Evolutionary conservation across 257 asterid species (phyloP).

Genomic region (Solanum ossicruentum): DNA sequence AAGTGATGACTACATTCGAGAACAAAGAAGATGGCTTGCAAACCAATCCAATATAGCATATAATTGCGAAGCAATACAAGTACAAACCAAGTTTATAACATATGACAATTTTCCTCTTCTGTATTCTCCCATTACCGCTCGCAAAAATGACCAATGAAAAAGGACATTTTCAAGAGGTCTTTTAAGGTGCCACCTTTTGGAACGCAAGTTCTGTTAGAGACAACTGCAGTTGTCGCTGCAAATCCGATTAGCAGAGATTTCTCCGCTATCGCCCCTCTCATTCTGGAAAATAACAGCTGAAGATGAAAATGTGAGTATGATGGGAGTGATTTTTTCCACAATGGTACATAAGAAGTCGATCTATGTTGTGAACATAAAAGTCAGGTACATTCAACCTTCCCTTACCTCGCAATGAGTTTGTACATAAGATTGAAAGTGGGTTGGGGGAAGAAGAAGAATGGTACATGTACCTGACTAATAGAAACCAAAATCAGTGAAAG

Average conservation of each 20-base stretch:
- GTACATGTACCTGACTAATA: background rate
- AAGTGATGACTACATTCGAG: slow-evolving; percentile 18
- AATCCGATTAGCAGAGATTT: slow-evolving; percentile 11
- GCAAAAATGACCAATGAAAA: slow-evolving; percentile 17
- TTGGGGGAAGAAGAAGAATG: background rate
- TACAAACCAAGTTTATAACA: slow-evolving; percentile 1
- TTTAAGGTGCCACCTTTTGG: slow-evolving; percentile 14
- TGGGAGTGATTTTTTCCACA: slow-evolving; percentile 21
- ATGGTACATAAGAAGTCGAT: too few relatives aligned
- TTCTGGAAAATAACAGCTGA: slow-evolving; percentile 12
- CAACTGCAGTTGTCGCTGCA: background rate
- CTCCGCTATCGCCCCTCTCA: background rate
- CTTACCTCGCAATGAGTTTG: too few relatives aligned
- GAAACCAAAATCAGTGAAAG: too few relatives aligned
- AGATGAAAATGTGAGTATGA: slow-evolving; percentile 15
- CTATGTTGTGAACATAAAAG: too few relatives aligned
- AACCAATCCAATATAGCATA: slow-evolving; percentile 16
- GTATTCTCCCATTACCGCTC: slow-evolving; percentile 5
- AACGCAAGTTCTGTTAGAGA: slow-evolving; percentile 21
- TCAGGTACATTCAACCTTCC: too few relatives aligned
- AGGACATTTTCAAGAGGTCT: background rate
- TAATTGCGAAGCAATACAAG: slow-evolving; percentile 28
- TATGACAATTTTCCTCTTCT: slow-evolving; percentile 12
- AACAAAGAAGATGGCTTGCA: slow-evolving; percentile 29
- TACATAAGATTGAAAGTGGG: background rate